Conservation (phyloP, 2,329 filamentous ascomycete genomes). For the Coniochaeta prunicola region DNA sequence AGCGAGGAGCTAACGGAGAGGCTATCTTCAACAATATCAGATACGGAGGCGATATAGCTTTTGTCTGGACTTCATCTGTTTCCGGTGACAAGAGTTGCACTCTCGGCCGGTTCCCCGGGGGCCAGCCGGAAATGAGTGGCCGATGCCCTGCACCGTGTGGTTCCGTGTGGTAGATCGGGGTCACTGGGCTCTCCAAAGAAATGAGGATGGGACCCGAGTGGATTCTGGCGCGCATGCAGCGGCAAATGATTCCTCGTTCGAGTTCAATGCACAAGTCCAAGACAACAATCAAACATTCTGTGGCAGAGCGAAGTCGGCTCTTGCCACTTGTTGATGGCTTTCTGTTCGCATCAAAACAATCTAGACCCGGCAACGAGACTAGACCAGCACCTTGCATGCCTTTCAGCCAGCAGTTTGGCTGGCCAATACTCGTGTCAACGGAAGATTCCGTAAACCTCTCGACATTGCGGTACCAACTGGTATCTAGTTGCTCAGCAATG, state of each 20-base stretch:
- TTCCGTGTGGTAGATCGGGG: no score
- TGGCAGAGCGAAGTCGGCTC: background rate
- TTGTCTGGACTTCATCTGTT: background rate
- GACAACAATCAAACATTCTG: background rate
- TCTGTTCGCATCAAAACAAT: background rate
- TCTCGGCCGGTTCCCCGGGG: background rate
- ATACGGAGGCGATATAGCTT: background rate
- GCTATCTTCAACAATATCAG: background rate
- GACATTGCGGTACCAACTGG: background rate
- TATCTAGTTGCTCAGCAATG: background rate
- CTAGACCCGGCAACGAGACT: background rate
- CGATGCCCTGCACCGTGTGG: slow-evolving; percentile 7
- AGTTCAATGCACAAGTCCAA: slow-evolving; percentile 6
- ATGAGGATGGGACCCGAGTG: background rate
- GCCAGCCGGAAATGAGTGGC: background rate
- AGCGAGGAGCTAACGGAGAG: background rate
- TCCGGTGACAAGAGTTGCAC: background rate
- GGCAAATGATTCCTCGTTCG: slow-evolving; percentile 5
- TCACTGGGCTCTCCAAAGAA: no score
- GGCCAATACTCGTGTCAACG: background rate
- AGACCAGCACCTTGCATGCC: background rate
- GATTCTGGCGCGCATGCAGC: slow-evolving; percentile 8
- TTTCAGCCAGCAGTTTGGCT: background rate
- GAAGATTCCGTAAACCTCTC: slow-evolving; percentile 1
- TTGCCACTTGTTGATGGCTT: background rate